Evolutionary conservation across 169 alveolate species (phyloP).

Genomic region (Plasmodium vivax): DNA sequence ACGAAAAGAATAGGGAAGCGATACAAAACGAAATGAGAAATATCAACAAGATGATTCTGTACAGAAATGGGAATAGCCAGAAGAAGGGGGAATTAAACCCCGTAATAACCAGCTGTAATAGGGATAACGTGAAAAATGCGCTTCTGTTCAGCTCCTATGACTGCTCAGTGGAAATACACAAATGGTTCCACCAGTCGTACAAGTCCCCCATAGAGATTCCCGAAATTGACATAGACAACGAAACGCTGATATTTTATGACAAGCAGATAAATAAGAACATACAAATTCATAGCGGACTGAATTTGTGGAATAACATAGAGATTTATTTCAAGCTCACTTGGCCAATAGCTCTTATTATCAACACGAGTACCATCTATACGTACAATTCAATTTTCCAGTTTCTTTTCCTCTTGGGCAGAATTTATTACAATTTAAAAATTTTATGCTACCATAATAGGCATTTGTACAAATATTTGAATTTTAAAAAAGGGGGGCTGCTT

Average conservation of each 20-base stretch:
- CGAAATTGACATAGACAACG: slow-evolving; percentile 73
- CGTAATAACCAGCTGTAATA: background rate
- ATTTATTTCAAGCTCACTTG: slow-evolving; percentile 70
- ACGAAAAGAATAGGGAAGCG: slow-evolving; percentile 16
- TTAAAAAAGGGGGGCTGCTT: slow-evolving; percentile 36
- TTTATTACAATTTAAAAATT: slow-evolving; percentile 71
- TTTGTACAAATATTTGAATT: slow-evolving; percentile 55
- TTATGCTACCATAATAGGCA: slow-evolving; percentile 73
- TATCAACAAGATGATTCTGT: slow-evolving; percentile 13
- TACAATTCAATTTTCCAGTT: slow-evolving; percentile 75
- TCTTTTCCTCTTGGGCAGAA: slow-evolving; percentile 67
- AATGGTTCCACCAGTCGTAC: slow-evolving; percentile 75
- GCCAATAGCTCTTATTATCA: slow-evolving; percentile 74
- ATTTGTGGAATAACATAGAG: slow-evolving; percentile 72
- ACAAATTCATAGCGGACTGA: slow-evolving; percentile 74
- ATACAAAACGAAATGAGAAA: slow-evolving; percentile 57
- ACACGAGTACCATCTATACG: slow-evolving; percentile 69
- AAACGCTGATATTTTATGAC: slow-evolving; percentile 75
- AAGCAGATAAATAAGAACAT: slow-evolving; percentile 70
- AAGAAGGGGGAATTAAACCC: background rate
- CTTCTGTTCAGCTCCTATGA: slow-evolving; percentile 66
- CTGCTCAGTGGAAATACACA: slow-evolving; percentile 71
- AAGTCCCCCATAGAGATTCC: slow-evolving; percentile 75
- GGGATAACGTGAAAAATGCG: slow-evolving; percentile 9
- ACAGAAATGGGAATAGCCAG: background rate